These are phyloP conservation scores for Karstenula rhodostoma DNA, from an alignment of 2,329 filamentous ascomycete species.

Conservation along the genomic window DNA sequence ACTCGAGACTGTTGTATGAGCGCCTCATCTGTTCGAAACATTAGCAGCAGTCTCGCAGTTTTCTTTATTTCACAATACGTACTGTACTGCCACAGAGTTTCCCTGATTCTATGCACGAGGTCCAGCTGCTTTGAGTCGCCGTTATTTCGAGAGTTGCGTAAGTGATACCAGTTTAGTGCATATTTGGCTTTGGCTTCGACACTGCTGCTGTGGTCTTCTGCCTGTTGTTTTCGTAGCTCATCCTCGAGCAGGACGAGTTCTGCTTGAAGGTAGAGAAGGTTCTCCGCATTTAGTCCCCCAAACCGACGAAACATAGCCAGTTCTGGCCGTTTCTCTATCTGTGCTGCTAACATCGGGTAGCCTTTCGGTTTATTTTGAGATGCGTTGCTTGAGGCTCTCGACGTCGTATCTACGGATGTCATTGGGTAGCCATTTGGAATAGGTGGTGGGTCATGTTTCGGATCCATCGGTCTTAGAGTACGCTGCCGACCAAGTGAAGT, in stretches of 20 bases:
- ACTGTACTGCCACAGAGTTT: constrained; percentile 26
- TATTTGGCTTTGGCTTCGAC: not conserved
- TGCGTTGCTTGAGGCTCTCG: not conserved
- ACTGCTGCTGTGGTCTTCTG: not conserved
- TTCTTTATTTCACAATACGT: not conserved
- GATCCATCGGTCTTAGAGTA: not conserved
- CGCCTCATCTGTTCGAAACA: constrained; percentile 7
- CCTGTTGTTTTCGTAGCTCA: not conserved
- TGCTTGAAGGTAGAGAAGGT: constrained; percentile 12
- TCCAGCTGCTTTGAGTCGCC: constrained; percentile 19
- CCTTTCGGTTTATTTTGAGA: not conserved
- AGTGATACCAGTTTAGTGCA: constrained; percentile 17
- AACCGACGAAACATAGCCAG: constrained; percentile 14
- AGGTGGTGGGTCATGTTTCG: not conserved
- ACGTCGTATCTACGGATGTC: not conserved
- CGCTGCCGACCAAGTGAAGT: not conserved
- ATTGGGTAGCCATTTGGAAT: not conserved
- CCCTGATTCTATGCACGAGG: constrained; percentile 20
- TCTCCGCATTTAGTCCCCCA: constrained; percentile 11
- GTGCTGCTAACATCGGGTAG: constrained; percentile 1
- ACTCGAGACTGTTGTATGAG: constrained; percentile 21
- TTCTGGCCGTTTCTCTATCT: constrained; percentile 7
- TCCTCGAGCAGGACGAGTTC: constrained; percentile 12
- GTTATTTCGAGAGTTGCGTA: constrained; percentile 11
- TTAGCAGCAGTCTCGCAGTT: not conserved